phyloP scores from a whole-genome alignment of 306 rosid species.

The Vigna hirtella region DNA sequence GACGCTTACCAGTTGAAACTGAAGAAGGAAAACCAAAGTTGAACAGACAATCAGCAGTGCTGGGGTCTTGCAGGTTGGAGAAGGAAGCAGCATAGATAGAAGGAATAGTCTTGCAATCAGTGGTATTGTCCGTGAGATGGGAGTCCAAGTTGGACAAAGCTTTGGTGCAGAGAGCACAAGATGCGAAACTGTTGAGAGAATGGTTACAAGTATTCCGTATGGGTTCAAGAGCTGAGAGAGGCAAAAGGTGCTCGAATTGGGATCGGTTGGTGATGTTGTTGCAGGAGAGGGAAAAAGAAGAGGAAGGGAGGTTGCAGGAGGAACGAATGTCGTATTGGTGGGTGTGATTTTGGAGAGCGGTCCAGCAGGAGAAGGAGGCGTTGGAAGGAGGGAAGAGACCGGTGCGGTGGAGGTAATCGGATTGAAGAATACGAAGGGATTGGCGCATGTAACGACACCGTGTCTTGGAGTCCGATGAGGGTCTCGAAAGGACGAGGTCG shows the following conservation, averaged over 20 bases:
- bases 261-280: constrained; percentile 58
- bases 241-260: constrained; percentile 49
- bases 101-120: constrained; percentile 55
- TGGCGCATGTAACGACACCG: constrained; percentile 54
- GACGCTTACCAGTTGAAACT: constrained; percentile 33
- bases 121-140: constrained; percentile 52
- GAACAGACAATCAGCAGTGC: constrained; percentile 66
- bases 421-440: constrained; percentile 61
- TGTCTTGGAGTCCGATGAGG: constrained; percentile 1
- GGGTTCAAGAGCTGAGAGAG: neutral
- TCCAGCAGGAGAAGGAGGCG: constrained; percentile 36
- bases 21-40: constrained; percentile 2
- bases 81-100: constrained; percentile 68
- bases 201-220: constrained; percentile 52
- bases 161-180: constrained; percentile 65
- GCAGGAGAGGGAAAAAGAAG: constrained; percentile 56
- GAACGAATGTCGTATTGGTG: constrained; percentile 24
- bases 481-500: constrained; percentile 48
- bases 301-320: constrained; percentile 32
- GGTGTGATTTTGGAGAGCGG: neutral
- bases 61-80: constrained; percentile 43
- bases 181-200: constrained; percentile 53
- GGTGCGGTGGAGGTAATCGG: constrained; percentile 60
- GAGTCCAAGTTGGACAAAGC: constrained; percentile 46
- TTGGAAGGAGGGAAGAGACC: constrained; percentile 46